Percentiles rank a stretch among this genome's conserved stretches.
These are phyloP conservation scores for Citrullus mucosospermus DNA, from an alignment of 306 rosid species.

Conservation along the genomic window DNA sequence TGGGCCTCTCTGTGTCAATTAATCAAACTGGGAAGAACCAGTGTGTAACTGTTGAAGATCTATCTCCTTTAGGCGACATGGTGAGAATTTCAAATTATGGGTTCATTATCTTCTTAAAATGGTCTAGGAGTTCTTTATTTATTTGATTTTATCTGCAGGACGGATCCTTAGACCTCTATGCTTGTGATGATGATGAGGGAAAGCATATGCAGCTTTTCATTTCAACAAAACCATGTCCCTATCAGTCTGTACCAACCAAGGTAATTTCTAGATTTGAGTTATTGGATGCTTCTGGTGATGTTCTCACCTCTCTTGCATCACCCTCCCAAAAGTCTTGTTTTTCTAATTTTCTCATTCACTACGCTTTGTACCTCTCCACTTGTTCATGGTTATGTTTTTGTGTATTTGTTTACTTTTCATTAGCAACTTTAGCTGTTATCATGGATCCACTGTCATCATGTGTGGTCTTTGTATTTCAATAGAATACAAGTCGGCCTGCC, in stretches of 20 bases:
- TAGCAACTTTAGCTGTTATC: not conserved
- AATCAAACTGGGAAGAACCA: slow-evolving; percentile 44
- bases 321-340: not conserved
- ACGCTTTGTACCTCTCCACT: not conserved
- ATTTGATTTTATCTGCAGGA: slow-evolving; percentile 37
- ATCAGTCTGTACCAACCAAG: slow-evolving; percentile 86
- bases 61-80: slow-evolving; percentile 81
- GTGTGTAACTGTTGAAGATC: slow-evolving; percentile 72
- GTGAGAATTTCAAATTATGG: slow-evolving; percentile 26
- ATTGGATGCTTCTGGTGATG: not conserved
- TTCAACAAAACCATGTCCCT: slow-evolving; percentile 74
- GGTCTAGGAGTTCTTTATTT: not conserved
- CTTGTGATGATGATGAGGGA: slow-evolving; percentile 70
- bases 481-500: no score
- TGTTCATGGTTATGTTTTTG: not conserved
- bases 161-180: slow-evolving; percentile 78
- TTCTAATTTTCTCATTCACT: not conserved
- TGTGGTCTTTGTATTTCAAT: no score
- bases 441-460: not conserved
- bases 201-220: slow-evolving; percentile 64
- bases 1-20: slow-evolving; percentile 75
- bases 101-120: not conserved
- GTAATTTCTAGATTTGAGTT: slow-evolving; percentile 20
- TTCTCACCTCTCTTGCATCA: not conserved
- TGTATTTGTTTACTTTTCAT: not conserved